A percentile compares a stretch with the other conserved stretches of the same genome.
Evolutionary conservation across 1,284 basidiomycete species (phyloP).

Genomic region (Melampsora americana): DNA sequence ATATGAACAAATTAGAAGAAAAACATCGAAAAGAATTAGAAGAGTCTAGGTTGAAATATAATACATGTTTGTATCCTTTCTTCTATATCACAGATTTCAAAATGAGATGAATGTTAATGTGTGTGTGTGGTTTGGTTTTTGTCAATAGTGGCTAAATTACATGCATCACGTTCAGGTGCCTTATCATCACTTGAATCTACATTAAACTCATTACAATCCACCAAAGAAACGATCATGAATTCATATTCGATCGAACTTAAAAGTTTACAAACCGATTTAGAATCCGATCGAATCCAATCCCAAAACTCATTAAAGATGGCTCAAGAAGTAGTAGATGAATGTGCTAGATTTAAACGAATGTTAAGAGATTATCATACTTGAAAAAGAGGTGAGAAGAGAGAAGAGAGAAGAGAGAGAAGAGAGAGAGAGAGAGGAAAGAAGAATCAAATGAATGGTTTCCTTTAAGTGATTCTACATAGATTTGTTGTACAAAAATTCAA

Average conservation of each 20-base stretch:
- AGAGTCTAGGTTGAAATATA: slow-evolving; percentile 43
- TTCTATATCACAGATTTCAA: too few relatives aligned
- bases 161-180: slow-evolving; percentile 42
- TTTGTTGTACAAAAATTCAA: too few relatives aligned
- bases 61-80: slow-evolving; percentile 33
- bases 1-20: slow-evolving; percentile 29
- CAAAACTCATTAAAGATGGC: slow-evolving; percentile 11
- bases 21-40: slow-evolving; percentile 44
- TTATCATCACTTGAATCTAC: slow-evolving; percentile 31
- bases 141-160: slow-evolving; percentile 34
- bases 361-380: slow-evolving; percentile 19
- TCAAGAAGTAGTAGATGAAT: slow-evolving; percentile 33
- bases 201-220: slow-evolving; percentile 21
- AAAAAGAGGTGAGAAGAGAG: too few relatives aligned
- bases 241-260: slow-evolving; percentile 24
- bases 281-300: neutral
- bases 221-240: slow-evolving; percentile 24
- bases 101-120: too few relatives aligned
- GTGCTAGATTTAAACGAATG: slow-evolving; percentile 43
- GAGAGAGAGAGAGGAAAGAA: too few relatives aligned
- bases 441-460: too few relatives aligned
- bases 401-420: too few relatives aligned
- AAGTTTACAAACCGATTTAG: slow-evolving; percentile 10
- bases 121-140: neutral
- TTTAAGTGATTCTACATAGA: too few relatives aligned